Conservation (phyloP, 768 basidiomycete genomes). For the Leccinum disarticulatum region DNA sequence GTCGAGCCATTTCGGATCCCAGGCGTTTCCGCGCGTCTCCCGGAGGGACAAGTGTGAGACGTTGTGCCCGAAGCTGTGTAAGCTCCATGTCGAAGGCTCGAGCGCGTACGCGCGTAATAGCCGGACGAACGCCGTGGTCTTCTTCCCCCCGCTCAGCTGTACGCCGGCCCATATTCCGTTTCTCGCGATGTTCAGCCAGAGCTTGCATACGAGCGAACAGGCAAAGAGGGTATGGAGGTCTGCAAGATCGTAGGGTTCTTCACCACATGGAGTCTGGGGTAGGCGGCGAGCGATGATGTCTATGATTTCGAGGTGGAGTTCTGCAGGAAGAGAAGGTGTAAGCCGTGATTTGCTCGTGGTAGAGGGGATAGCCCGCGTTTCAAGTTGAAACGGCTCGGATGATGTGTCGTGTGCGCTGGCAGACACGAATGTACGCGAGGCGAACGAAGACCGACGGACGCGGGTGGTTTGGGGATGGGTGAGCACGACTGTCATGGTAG, state of each 20-base stretch:
- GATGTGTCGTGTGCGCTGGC: background rate
- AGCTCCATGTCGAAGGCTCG: conserved; percentile 30
- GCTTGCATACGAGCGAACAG: conserved; percentile 33
- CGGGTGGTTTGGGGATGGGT: conserved; percentile 6
- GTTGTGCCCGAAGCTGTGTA: conserved; percentile 61
- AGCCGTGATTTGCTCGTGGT: conserved; percentile 4
- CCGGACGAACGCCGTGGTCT: conserved; percentile 21
- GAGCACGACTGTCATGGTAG: conserved; percentile 16
- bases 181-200: conserved; percentile 29
- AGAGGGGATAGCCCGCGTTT: conserved; percentile 2
- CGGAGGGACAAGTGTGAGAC: conserved; percentile 26
- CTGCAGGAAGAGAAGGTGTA: conserved; percentile 26
- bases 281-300: conserved; percentile 24
- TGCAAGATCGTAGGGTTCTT: conserved; percentile 14
- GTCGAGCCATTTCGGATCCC: conserved; percentile 36
- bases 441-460: conserved; percentile 7
- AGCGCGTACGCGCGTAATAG: conserved; percentile 20
- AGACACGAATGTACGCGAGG: background rate
- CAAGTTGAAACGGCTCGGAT: background rate
- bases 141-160: conserved; percentile 19
- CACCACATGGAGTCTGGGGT: conserved; percentile 5
- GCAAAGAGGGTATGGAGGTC: conserved; percentile 22
- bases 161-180: conserved; percentile 24
- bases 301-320: conserved; percentile 32
- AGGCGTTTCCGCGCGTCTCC: conserved; percentile 31